Conservation (phyloP, 257 asterid genomes). For the Striga asiatica region DNA sequence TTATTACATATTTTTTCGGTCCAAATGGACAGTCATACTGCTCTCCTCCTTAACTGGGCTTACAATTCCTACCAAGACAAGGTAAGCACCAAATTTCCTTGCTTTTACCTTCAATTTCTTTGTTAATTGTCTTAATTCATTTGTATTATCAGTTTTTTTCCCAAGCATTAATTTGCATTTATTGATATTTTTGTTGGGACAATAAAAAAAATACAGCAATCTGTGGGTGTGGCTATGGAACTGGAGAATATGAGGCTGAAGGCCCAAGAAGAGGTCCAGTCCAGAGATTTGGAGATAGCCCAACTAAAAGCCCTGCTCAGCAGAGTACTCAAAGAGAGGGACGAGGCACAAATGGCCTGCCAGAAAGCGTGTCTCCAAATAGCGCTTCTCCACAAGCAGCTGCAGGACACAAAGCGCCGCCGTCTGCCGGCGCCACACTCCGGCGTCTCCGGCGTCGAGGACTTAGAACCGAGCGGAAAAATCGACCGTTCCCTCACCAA, state of each 20-base stretch:
- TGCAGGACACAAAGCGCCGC: not conserved
- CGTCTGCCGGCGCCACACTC: conserved; percentile 29
- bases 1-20: too few relatives aligned
- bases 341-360: conserved; percentile 54
- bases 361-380: conserved; percentile 32
- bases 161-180: too few relatives aligned
- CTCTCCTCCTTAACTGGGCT: too few relatives aligned
- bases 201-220: conserved; percentile 26
- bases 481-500: conserved; percentile 12
- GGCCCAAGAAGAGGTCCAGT: conserved; percentile 55
- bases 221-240: conserved; percentile 50
- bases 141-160: not conserved
- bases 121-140: too few relatives aligned
- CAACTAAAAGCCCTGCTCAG: conserved; percentile 41
- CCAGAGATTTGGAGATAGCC: conserved; percentile 42
- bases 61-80: not conserved
- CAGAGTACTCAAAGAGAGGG: conserved; percentile 39
- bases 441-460: conserved; percentile 51
- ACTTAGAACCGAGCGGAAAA: conserved; percentile 31
- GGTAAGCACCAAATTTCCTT: not conserved
- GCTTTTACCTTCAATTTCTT: too few relatives aligned
- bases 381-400: conserved; percentile 35
- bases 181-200: not conserved
- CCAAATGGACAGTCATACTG: too few relatives aligned
- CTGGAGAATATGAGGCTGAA: conserved; percentile 44